Evolutionary conservation across 371 early-diverging fungal genomes (phyloP).

Genomic region (Rhizopus sp.): DNA sequence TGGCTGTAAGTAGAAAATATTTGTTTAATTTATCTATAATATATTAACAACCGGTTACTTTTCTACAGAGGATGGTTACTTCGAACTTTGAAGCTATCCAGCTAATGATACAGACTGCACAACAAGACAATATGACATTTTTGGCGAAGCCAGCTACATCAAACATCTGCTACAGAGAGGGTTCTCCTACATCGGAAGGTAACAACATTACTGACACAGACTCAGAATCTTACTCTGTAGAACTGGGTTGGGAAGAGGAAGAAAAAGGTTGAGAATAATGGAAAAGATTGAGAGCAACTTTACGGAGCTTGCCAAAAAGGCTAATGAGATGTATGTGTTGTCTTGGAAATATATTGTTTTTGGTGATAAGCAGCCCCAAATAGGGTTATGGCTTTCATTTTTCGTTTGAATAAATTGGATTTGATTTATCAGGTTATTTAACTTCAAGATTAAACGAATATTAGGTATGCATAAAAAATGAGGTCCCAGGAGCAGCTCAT

Average conservation of each 20-base stretch:
- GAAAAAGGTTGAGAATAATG: constrained; percentile 15
- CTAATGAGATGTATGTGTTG: constrained; percentile 12
- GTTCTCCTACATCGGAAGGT: constrained; percentile 14
- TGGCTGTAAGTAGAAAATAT: constrained; percentile 15
- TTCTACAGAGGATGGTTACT: constrained; percentile 20
- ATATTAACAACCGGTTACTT: constrained; percentile 12
- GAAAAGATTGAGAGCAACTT: constrained; percentile 14
- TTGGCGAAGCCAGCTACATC: constrained; percentile 16
- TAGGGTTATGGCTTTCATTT: constrained; percentile 11
- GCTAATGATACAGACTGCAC: constrained; percentile 13
- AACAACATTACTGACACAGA: constrained; percentile 14
- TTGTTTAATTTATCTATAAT: constrained; percentile 8
- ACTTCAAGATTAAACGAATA: constrained; percentile 3
- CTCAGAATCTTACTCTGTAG: constrained; percentile 9
- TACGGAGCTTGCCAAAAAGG: constrained; percentile 15
- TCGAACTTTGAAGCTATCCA: constrained; percentile 17
- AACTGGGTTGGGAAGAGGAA: constrained; percentile 15
- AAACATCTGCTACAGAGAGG: constrained; percentile 15
- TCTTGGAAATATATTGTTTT: constrained; percentile 13
- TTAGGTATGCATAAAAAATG: constrained; percentile 6
- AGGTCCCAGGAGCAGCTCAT: constrained; percentile 10
- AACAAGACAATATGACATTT: constrained; percentile 17
- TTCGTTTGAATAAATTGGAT: constrained; percentile 7
- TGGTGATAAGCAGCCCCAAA: constrained; percentile 15
- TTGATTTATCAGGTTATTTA: constrained; percentile 2